Evolutionary conservation across 805 yeast species (phyloP), one percentile per base, ranked within the genome.

Genomic region (Hanseniaspora jakobsenii): DNA sequence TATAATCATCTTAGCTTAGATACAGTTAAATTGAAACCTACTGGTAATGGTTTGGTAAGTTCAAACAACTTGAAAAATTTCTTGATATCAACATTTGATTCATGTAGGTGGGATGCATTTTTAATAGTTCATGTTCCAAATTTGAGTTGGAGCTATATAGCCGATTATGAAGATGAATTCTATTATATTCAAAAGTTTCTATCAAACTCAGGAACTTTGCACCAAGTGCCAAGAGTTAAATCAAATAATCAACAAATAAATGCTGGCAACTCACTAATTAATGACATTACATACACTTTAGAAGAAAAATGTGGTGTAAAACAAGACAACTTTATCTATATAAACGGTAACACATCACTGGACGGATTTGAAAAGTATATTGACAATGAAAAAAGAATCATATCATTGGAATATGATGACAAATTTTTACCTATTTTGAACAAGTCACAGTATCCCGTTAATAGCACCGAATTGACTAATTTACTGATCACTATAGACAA

Each of bases 321-420:
- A 2, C 50, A 55, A 16, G 38, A 51, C 8, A 35, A 31, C 13
- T 47, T 59, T 1, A 45, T 35, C 8, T 42, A 32, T 21, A n/a
- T 53, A 2, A 47, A 60, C 0, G 50, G 47, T 5, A 66, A 67
- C 12, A 60, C 62, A 21, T 63, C 63, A 34, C 57, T 64, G 3
- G 75, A 69, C 6, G 64, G 66, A 10, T 73, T 66, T 46, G 67
- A 72, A 19, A 71, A 73, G 2, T 82, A 81, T 57, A 66, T 73
- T 30, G 94, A 84, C 54, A 62, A 75, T 1, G 61, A 71, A 21
- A 75, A 73, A 18, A 66, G 93, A 49, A 69, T 83, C 10, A 71
- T 89, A 23, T 62, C 67, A 14, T 61, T 86, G 8, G 68, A 77
- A 30, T 67, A 80, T 48, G 70, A 75, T 2, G 65, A 63, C n/a